Base-by-base conservation (phyloP, 768 basidiomycete species). In the Exidia glandulosa region DNA sequence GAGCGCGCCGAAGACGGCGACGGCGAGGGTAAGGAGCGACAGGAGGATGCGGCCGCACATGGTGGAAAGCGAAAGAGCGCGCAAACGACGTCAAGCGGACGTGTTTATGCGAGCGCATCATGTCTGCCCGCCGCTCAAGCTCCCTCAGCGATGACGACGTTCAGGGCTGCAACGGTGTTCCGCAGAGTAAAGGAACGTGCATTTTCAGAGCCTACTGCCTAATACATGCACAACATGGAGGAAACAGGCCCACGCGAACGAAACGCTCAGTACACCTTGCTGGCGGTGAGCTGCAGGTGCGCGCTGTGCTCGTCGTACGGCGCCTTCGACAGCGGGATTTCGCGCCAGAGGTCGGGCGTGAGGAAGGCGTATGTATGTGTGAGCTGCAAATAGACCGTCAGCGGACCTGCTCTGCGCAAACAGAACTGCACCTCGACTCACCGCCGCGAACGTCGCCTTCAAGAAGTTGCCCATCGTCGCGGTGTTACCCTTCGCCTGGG, bases 381-480 rank as follows among this genome's bases (percentile, higher is more conserved):
- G 75, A 99, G 92, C 94, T 88, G 65, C 9, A 63, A 29, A 25
- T 48, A 19, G 19, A 1, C 19, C 23, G 52, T 32, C 12, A 59
- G 60, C 47, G 50, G 32, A 57, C 10, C 60, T 3, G 50, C 13
- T 58, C 25, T 29, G 37, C 36, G 52, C 7, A 12, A 48, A 27
- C 56, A 1, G 30, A 55, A 63, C 55, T 36, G 32, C 4, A 57
- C 31, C 56, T 56, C 57, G 1, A 79, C 88, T 57, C 73, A 94
- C 90, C 36, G 91, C 90, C 70, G 83, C 88, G 70, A 96, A 94
- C 57, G 93, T 94, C 59, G 94, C 94, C 77, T 97, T 96, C 78
- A 96, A 85, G 84, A 98, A 95, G 79, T 95, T 95, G 70, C 92
- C 92, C 91, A 94, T 94, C 62, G 96, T 99, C 30, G 95, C 94